These are phyloP conservation scores for Phycomyces blakesleeanus DNA, from an alignment of 192 early-diverging fungal species.

Conservation along the genomic window DNA sequence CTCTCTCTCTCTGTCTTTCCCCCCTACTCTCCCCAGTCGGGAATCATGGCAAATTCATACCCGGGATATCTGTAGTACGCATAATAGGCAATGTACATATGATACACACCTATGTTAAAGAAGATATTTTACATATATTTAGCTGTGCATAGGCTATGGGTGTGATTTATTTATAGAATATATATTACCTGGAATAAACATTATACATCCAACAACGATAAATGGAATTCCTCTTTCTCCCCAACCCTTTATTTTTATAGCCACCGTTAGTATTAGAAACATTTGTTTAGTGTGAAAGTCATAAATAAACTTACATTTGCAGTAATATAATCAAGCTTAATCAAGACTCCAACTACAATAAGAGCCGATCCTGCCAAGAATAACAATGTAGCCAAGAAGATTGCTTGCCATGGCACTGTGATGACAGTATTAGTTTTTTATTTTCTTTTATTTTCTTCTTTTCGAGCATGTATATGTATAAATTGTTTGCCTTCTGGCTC, in stretches of 20 bases:
- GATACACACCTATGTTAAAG: slow-evolving; percentile 41
- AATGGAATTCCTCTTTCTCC: slow-evolving; percentile 49
- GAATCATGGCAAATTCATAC: slow-evolving; percentile 37
- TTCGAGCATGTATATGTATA: too few species aligned
- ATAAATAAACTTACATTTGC: slow-evolving; percentile 35
- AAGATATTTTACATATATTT: too few species aligned
- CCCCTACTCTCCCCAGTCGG: too few species aligned
- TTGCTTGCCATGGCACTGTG: slow-evolving; percentile 55
- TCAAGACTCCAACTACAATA: slow-evolving; percentile 46
- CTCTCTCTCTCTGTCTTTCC: too few species aligned
- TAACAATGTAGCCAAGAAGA: slow-evolving; percentile 39
- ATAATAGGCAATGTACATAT: slow-evolving; percentile 52
- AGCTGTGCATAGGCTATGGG: too few species aligned
- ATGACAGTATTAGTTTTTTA: too few species aligned
- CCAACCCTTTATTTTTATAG: slow-evolving; percentile 52
- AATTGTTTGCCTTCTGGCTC: slow-evolving; percentile 21
- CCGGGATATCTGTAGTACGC: slow-evolving; percentile 54
- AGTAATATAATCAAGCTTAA: slow-evolving; percentile 43
- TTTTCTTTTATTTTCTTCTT: too few species aligned
- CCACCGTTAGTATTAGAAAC: too few species aligned
- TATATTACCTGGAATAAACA: slow-evolving; percentile 54
- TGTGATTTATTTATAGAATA: too few species aligned
- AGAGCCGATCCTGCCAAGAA: slow-evolving; percentile 43
- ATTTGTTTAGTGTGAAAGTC: too few species aligned
- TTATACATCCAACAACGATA: slow-evolving; percentile 47